Percentiles rank a stretch among this genome's conserved stretches.
These are phyloP conservation scores for Xylaria longipes DNA, from an alignment of 495 filamentous ascomycete species.

Conservation along the genomic window DNA sequence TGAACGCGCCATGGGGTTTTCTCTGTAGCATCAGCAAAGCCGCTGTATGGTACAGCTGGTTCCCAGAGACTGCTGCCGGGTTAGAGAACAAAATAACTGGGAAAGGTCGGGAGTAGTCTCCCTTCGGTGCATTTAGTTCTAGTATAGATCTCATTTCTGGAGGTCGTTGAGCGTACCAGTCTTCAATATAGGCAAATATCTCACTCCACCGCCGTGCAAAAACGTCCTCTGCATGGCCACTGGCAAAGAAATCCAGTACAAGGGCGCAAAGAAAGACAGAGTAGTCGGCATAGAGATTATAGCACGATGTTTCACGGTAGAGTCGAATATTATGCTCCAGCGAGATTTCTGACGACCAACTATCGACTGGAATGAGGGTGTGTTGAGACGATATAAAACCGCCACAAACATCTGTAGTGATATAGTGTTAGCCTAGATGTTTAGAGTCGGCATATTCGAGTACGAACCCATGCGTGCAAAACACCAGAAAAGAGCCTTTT, in stretches of 20 bases:
- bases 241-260: background rate
- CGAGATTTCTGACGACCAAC: background rate
- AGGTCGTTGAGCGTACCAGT: conserved; percentile 3
- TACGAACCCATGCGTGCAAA: conserved; percentile 11
- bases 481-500: conserved; percentile 12
- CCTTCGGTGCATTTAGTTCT: background rate
- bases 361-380: background rate
- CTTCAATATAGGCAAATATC: conserved; percentile 6
- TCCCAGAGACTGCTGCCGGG: background rate
- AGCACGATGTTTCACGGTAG: background rate
- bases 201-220: background rate
- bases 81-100: background rate
- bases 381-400: conserved; percentile 6
- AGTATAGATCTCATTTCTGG: conserved; percentile 7
- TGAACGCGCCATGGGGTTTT: background rate
- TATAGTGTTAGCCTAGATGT: background rate
- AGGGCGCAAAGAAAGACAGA: conserved; percentile 5
- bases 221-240: background rate
- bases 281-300: background rate
- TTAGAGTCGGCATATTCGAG: background rate
- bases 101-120: conserved; percentile 1
- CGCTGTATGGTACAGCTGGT: conserved; percentile 2
- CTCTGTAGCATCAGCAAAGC: conserved; percentile 6
- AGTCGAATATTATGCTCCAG: background rate
- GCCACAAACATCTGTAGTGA: background rate